Evolutionary conservation across 768 basidiomycete species (phyloP).

Genomic region (Mycena chlorophos): DNA sequence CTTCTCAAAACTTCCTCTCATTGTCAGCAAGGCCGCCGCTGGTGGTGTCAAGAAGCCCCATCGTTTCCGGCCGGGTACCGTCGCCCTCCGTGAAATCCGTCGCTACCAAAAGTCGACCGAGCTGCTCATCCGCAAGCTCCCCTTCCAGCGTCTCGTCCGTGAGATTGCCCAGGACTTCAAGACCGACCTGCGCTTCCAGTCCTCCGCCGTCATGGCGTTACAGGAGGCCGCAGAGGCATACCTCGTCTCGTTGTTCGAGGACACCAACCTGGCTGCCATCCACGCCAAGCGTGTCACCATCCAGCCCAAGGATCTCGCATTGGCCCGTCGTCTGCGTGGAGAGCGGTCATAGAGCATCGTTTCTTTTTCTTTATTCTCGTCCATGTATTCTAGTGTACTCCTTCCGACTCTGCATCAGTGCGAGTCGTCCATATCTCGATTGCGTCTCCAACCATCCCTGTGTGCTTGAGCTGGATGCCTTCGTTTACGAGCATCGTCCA

Average conservation of each 20-base stretch:
- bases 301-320: constrained; percentile 83
- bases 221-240: constrained; percentile 87
- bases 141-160: constrained; percentile 87
- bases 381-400: constrained; percentile 26
- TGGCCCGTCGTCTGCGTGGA: constrained; percentile 77
- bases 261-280: constrained; percentile 82
- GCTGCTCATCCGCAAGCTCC: constrained; percentile 82
- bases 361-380: constrained; percentile 18
- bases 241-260: constrained; percentile 76
- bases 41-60: constrained; percentile 96
- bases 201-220: constrained; percentile 82
- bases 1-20: constrained; percentile 2
- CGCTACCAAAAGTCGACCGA: constrained; percentile 89
- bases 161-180: constrained; percentile 94
- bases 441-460: constrained; percentile 58
- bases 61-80: constrained; percentile 81
- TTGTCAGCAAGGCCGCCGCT: constrained; percentile 45
- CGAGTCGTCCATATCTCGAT: constrained; percentile 64
- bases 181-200: constrained; percentile 88
- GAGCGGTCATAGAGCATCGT: constrained; percentile 63
- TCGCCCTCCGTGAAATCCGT: constrained; percentile 87
- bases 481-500: constrained; percentile 61
- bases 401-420: constrained; percentile 4
- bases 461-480: constrained; percentile 56
- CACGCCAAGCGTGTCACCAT: constrained; percentile 85